Conservation (phyloP, 169 alveolate genomes). For the Eimeria zaria region DNA sequence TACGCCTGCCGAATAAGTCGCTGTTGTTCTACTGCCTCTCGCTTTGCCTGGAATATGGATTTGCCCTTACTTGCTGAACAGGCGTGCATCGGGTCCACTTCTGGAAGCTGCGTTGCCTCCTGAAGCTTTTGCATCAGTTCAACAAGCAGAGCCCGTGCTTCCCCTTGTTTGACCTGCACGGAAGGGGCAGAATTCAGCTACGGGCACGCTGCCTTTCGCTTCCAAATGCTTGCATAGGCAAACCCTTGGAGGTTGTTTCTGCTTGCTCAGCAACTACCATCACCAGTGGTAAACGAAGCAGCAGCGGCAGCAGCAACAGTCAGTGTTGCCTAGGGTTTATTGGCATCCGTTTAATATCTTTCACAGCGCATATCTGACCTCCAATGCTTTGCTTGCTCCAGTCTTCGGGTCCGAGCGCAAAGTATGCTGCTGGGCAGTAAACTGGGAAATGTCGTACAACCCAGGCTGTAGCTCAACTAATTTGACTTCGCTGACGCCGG, state of each 20-base stretch:
- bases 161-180: slow-evolving; percentile 48
- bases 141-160: slow-evolving; percentile 31
- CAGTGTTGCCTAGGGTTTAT: neutral
- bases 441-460: slow-evolving; percentile 56
- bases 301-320: neutral
- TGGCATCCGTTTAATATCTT: neutral
- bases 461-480: slow-evolving; percentile 52
- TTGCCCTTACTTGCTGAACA: slow-evolving; percentile 18
- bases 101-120: slow-evolving; percentile 81
- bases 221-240: neutral
- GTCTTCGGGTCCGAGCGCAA: slow-evolving; percentile 72
- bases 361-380: slow-evolving; percentile 37
- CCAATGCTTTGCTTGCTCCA: slow-evolving; percentile 73
- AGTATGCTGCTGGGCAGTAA: slow-evolving; percentile 61
- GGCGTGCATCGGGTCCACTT: slow-evolving; percentile 71
- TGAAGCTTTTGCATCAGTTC: slow-evolving; percentile 36
- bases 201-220: neutral
- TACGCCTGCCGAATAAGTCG: slow-evolving; percentile 77
- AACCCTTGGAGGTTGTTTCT: neutral
- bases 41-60: slow-evolving; percentile 74
- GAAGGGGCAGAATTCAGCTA: neutral
- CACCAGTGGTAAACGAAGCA: neutral
- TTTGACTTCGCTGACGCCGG: slow-evolving; percentile 67
- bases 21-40: slow-evolving; percentile 79
- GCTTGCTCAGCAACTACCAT: neutral